Percentiles rank a stretch among this genome's conserved stretches.
These are phyloP conservation scores for Carex cristatella DNA, from an alignment of 176 grass and related monocot species.

Conservation along the genomic window DNA sequence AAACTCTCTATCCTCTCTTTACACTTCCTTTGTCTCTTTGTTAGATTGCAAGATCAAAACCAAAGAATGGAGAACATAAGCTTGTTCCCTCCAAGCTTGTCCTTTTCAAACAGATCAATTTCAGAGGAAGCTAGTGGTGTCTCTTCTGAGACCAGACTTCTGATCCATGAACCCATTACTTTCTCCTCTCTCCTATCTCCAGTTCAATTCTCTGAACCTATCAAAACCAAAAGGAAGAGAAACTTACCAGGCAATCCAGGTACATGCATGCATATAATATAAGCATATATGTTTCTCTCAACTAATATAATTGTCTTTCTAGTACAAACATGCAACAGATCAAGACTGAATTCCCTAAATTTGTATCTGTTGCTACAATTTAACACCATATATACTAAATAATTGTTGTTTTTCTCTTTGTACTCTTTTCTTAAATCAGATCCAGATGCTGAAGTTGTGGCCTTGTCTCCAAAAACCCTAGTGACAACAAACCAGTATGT, in stretches of 20 bases:
- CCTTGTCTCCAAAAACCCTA: constrained; percentile 79
- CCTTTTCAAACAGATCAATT: constrained; percentile 48
- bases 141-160: constrained; percentile 36
- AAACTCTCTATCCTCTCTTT: constrained; percentile 27
- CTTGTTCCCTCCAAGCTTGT: constrained; percentile 30
- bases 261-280: constrained; percentile 11
- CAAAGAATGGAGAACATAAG: constrained; percentile 28
- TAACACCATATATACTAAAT: neutral
- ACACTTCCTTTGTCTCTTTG: constrained; percentile 30
- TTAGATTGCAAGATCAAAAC: constrained; percentile 16
- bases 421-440: constrained; percentile 32
- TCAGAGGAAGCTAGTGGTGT: constrained; percentile 52
- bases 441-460: constrained; percentile 86
- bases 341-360: neutral
- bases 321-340: neutral
- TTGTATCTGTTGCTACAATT: neutral
- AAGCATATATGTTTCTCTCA: neutral
- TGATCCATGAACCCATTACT: constrained; percentile 37
- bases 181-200: constrained; percentile 32
- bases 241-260: constrained; percentile 89
- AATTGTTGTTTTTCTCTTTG: neutral
- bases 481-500: constrained; percentile 88
- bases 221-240: constrained; percentile 69
- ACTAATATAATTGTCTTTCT: neutral
- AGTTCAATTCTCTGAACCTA: neutral